Evolutionary conservation across 1,284 basidiomycete species (phyloP), one percentile per base, ranked within the genome.

Genomic region (Ganoderma lucidum): DNA sequence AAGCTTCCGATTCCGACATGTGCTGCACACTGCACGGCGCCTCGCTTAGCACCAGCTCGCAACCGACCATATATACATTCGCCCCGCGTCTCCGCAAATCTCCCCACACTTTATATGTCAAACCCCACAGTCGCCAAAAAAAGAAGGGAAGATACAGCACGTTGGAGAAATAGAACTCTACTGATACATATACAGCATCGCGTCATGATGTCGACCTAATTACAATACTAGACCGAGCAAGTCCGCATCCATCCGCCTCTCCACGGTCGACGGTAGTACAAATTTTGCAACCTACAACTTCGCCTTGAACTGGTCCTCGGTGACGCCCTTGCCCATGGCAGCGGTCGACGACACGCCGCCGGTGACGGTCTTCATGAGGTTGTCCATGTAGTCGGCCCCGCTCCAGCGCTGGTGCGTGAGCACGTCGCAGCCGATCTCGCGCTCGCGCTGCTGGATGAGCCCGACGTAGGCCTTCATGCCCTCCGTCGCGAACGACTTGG

Each of bases 401-500:
- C 93, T 95, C 96, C 96, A 98, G 92, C 90, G 95, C 80, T 96
- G 95, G 79, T 96, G 95, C 9, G 93, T 96, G 72, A 98, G 89
- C 44, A 98, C 96, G 77, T 98, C 96, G 72, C 93, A 95, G 63
- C 91, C 95, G 66, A 97, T 87, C 75, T 97, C 95, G 68, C 94
- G 89, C 80, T 98, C 96, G 79, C 89, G 92, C 56, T 93, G 85
- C 81, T 96, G 95, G 59, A 96, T 84, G 63, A 96, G 83, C 80
- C 95, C 90, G 63, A 96, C 94, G 78, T 96, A 96, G 6, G 95
- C 95, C 77, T 95, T 93, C 95, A 96, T 96, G 63, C 95, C 95
- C 74, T 98, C 96, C 80, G 90, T 92, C 59, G 95, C 92, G 79
- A 92, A 99, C 62, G 91, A 87, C 76, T 90, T 83, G 19, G 97